phyloP scores from a whole-genome alignment of 495 filamentous ascomycete genomes.

The Bacidia gigantensis region DNA sequence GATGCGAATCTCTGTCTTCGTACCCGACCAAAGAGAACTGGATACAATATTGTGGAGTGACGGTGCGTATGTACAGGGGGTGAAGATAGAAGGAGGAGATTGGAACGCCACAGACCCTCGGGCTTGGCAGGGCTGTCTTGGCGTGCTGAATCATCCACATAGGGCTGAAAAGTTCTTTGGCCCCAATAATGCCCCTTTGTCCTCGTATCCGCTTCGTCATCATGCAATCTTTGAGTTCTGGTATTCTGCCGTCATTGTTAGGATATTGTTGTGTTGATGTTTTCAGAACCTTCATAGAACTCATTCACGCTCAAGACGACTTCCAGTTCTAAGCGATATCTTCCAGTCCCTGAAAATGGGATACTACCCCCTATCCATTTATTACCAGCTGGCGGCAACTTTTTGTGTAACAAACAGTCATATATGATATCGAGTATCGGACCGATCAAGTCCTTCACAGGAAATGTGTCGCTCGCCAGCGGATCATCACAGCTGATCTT shows the following conservation, averaged over 20 bases:
- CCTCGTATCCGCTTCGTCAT: too few relatives aligned
- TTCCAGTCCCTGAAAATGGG: not conserved
- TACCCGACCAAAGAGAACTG: too few relatives aligned
- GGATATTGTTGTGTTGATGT: not conserved
- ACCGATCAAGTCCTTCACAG: not conserved
- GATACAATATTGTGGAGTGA: too few relatives aligned
- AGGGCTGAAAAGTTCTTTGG: too few relatives aligned
- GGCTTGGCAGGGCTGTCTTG: too few relatives aligned
- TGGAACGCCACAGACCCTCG: too few relatives aligned
- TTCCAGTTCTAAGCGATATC: not conserved
- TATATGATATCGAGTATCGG: not conserved
- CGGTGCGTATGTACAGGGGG: too few relatives aligned
- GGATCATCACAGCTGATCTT: not conserved
- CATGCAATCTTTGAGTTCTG: too few relatives aligned
- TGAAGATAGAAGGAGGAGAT: too few relatives aligned
- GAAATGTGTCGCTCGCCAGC: not conserved
- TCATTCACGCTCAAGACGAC: not conserved
- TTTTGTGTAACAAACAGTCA: not conserved
- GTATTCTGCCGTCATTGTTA: not conserved
- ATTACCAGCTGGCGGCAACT: not conserved
- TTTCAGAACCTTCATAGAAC: not conserved
- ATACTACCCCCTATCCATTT: not conserved
- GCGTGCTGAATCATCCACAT: too few relatives aligned
- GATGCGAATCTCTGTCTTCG: too few relatives aligned
- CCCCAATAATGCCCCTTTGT: too few relatives aligned